Evolutionary conservation across 2,329 filamentous ascomycete species (phyloP).

Genomic region (Endothia cerciana): DNA sequence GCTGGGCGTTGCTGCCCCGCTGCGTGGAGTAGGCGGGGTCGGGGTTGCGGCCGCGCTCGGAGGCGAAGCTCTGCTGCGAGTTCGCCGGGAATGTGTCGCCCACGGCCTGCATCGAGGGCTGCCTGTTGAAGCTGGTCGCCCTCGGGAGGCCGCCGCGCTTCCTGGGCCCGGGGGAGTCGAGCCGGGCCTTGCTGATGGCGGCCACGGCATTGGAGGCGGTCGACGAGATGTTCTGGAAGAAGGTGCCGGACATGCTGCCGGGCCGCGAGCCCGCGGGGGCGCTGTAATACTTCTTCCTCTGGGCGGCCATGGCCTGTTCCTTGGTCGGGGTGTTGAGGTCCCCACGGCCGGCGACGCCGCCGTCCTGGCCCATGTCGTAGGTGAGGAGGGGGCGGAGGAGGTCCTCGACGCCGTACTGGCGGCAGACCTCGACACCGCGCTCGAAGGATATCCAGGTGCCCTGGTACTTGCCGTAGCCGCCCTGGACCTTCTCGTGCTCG

Average conservation of each 20-base stretch:
- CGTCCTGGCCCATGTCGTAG: constrained; percentile 80
- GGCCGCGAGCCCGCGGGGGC: constrained; percentile 69
- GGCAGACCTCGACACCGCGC: constrained; percentile 88
- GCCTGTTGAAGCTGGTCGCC: constrained; percentile 71
- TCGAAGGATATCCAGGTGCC: constrained; percentile 98
- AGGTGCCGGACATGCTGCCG: constrained; percentile 76
- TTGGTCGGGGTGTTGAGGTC: constrained; percentile 94
- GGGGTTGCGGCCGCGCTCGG: constrained; percentile 74
- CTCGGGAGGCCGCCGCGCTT: constrained; percentile 64
- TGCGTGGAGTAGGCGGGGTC: constrained; percentile 74
- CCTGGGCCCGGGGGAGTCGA: constrained; percentile 82
- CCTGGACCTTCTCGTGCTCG: constrained; percentile 97
- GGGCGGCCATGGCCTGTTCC: constrained; percentile 96
- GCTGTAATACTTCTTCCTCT: constrained; percentile 90
- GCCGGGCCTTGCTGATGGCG: constrained; percentile 93
- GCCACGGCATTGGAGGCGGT: constrained; percentile 92
- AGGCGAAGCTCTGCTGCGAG: constrained; percentile 83
- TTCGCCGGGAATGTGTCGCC: constrained; percentile 65
- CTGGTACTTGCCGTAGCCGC: constrained; percentile 98
- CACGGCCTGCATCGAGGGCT: constrained; percentile 71
- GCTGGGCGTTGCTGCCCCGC: constrained; percentile 36
- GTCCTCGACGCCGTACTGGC: constrained; percentile 77
- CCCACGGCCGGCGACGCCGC: constrained; percentile 71
- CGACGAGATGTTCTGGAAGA: constrained; percentile 95
- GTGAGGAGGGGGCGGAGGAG: constrained; percentile 74